Base-by-base conservation (phyloP, 2,329 filamentous ascomycete species). In the Penicillium sp. region DNA sequence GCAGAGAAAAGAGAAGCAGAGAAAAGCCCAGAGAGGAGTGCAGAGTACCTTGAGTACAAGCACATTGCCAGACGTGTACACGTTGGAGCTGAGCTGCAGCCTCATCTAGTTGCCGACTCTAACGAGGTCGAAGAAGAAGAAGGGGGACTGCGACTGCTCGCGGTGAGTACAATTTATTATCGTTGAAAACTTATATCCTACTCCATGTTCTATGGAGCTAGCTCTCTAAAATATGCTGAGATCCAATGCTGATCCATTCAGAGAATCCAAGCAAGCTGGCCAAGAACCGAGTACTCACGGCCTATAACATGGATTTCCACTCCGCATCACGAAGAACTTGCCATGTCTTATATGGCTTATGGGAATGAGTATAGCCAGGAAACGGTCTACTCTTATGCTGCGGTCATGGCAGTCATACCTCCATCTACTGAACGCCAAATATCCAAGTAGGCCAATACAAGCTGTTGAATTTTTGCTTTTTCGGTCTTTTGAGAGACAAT, bases 361-460 rank as follows among this genome's bases (percentile, higher is more conserved):
- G 67, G 68, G 2, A 69, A 72, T 14, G 31, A 71, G 14, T n/a
- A 10, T 63, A 11, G 29, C 47, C 0, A 26, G 64, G 50, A n/a
- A 1, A 55, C 49, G 2, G 7, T 50, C 1, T 71, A 70, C 39
- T 70, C 65, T 1, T 61, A 27, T 33, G 66, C 62, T 21, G 64
- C 67, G 0, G 67, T 70, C 1, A 25, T 72, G 10, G 68, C 64
- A 2, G 47, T 54, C 0, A 58, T 72, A 44, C 69, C 69, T 13
- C 62, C 61, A 14, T 63, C 46, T 39, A 42, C 35, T 39, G 9
- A 39, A 19, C 35, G 35, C n/a, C 35, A 19, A 19, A 19, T 19
- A 19, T 10, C 16, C 3, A 39, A 10, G 3, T 19, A 39, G n/a
- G 11, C n/a, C 8, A 19, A 39, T 19, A 33, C 31, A 13, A 10